Evolutionary conservation across 2,329 filamentous ascomycete species (phyloP).

Genomic region (Neonectria faginata): DNA sequence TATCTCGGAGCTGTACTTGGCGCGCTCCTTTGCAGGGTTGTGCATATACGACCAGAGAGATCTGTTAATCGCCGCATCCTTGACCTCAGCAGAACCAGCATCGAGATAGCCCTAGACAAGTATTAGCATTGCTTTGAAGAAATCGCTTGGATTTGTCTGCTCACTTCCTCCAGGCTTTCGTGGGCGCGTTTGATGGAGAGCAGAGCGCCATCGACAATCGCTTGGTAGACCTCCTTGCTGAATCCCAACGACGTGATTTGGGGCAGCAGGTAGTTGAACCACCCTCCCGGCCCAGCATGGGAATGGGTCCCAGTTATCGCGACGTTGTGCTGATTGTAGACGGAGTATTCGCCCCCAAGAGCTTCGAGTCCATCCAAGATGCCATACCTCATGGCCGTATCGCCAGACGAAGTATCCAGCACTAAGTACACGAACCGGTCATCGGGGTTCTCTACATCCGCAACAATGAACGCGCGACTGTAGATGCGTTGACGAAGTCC

Average conservation of each 20-base stretch:
- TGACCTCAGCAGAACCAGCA: conserved; percentile 75
- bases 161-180: conserved; percentile 58
- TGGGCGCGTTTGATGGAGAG: conserved; percentile 87
- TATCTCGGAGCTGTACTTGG: conserved; percentile 68
- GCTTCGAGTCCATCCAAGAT: conserved; percentile 79
- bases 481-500: conserved; percentile 90
- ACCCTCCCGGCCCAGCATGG: conserved; percentile 90
- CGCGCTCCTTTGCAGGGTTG: conserved; percentile 82
- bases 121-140: not conserved
- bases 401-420: conserved; percentile 86
- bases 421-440: conserved; percentile 90
- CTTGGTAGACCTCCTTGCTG: conserved; percentile 85
- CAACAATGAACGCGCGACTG: conserved; percentile 90
- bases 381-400: conserved; percentile 89
- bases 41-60: conserved; percentile 89
- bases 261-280: conserved; percentile 93
- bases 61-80: conserved; percentile 87
- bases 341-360: conserved; percentile 77
- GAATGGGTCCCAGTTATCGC: conserved; percentile 94
- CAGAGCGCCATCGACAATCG: conserved; percentile 87
- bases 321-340: conserved; percentile 84
- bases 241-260: conserved; percentile 92
- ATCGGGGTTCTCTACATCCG: conserved; percentile 70
- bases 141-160: conserved; percentile 22
- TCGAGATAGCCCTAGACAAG: conserved; percentile 70